These are phyloP conservation scores for Phytophthora macrochlamydospora DNA, from an alignment of 352 stramenopile genomes.

Conservation along the genomic window DNA sequence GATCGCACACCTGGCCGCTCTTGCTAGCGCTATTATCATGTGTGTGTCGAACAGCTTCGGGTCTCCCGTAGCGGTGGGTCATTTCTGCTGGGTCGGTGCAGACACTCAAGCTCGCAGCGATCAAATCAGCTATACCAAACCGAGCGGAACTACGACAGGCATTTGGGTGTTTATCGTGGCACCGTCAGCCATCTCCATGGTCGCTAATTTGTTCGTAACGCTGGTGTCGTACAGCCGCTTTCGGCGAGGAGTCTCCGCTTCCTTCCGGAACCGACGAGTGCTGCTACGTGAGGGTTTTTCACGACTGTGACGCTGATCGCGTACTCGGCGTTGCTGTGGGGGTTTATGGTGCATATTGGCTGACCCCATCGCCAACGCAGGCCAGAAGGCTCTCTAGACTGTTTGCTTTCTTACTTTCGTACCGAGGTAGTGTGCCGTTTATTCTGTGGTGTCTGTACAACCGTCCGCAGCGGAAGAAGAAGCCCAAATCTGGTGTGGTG, in stretches of 20 bases:
- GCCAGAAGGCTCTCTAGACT: slow-evolving; percentile 52
- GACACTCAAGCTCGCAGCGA: slow-evolving; percentile 33
- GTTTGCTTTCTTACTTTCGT: slow-evolving; percentile 76
- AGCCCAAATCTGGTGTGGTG: slow-evolving; percentile 26
- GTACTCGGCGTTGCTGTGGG: slow-evolving; percentile 73
- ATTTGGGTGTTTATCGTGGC: slow-evolving; percentile 79
- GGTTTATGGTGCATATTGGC: slow-evolving; percentile 73
- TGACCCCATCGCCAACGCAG: slow-evolving; percentile 33
- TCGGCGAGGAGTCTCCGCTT: slow-evolving; percentile 61
- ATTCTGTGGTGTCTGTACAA: slow-evolving; percentile 81
- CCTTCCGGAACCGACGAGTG: slow-evolving; percentile 55
- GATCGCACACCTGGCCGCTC: slow-evolving; percentile 48
- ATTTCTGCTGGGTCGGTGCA: slow-evolving; percentile 79
- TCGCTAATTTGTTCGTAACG: slow-evolving; percentile 70
- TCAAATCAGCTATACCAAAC: slow-evolving; percentile 32
- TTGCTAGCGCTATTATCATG: slow-evolving; percentile 52
- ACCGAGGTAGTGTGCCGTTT: slow-evolving; percentile 71
- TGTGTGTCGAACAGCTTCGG: slow-evolving; percentile 56
- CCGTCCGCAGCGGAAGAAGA: slow-evolving; percentile 22
- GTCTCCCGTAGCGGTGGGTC: slow-evolving; percentile 59
- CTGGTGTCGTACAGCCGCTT: slow-evolving; percentile 67
- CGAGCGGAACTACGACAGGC: slow-evolving; percentile 35
- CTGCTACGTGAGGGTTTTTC: slow-evolving; percentile 76
- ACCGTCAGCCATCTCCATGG: slow-evolving; percentile 54
- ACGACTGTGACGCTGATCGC: slow-evolving; percentile 72